A percentile compares a stretch with the other conserved stretches of the same genome.
Conservation (phyloP, 2,329 filamentous ascomycete species). For the Pseudogymnoascus pannorum region DNA sequence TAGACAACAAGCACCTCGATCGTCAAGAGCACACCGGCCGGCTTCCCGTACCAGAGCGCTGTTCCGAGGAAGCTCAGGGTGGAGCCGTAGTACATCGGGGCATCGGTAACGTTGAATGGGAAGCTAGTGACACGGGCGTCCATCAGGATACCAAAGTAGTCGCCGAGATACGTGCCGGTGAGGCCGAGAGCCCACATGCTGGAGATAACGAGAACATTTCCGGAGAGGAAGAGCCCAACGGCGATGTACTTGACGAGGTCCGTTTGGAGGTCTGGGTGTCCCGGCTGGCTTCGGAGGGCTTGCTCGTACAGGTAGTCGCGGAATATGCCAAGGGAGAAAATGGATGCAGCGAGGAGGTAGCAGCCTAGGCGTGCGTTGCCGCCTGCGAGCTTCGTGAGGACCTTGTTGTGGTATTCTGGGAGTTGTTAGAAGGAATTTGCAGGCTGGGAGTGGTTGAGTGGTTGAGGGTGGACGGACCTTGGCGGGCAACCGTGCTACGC, state of each 20-base stretch:
- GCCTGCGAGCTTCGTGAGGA: constrained; percentile 79
- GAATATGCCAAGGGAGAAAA: constrained; percentile 86
- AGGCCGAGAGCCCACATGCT: constrained; percentile 90
- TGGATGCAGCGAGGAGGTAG: constrained; percentile 80
- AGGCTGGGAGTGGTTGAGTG: constrained; percentile 14
- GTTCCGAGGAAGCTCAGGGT: constrained; percentile 88
- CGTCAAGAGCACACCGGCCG: constrained; percentile 74
- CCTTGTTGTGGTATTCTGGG: constrained; percentile 82
- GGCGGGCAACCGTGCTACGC: constrained; percentile 68
- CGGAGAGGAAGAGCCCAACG: constrained; percentile 61
- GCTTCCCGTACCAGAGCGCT: constrained; percentile 77
- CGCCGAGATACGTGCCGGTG: constrained; percentile 91
- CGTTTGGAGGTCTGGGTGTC: constrained; percentile 63
- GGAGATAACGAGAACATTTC: constrained; percentile 78
- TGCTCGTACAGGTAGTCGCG: constrained; percentile 83
- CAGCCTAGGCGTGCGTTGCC: constrained; percentile 73
- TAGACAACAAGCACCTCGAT: constrained; percentile 71
- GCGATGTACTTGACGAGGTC: constrained; percentile 55
- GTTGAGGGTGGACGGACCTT: constrained; percentile 47
- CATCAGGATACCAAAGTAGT: constrained; percentile 99
- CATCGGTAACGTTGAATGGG: constrained; percentile 84
- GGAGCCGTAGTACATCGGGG: constrained; percentile 95
- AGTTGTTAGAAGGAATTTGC: constrained; percentile 13
- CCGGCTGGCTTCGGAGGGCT: constrained; percentile 68
- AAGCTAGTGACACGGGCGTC: constrained; percentile 90